These are phyloP conservation scores for Penicillium turbatum DNA, from an alignment of 495 filamentous ascomycete genomes.

Conservation along the genomic window DNA sequence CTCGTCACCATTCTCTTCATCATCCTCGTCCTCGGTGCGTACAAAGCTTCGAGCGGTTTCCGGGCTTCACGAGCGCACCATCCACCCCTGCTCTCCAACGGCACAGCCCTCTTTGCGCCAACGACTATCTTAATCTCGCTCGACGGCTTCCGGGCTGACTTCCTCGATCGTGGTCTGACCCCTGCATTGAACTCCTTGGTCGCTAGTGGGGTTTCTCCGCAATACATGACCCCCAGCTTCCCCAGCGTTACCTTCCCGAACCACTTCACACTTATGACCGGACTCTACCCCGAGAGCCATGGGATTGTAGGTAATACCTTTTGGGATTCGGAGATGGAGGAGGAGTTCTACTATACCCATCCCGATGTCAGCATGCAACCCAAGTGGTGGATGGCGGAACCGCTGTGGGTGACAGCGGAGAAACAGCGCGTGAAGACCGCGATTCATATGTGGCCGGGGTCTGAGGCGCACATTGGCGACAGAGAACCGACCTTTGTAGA, in stretches of 20 bases:
- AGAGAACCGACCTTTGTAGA: conserved; percentile 74
- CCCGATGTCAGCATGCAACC: conserved; percentile 64
- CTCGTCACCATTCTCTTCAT: conserved; percentile 48
- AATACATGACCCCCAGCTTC: conserved; percentile 89
- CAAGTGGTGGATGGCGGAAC: conserved; percentile 93
- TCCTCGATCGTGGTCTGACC: conserved; percentile 75
- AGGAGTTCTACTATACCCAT: conserved; percentile 85
- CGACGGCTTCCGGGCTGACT: conserved; percentile 97
- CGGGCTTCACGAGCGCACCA: conserved; percentile 22
- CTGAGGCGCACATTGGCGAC: conserved; percentile 67
- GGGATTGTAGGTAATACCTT: conserved; percentile 93
- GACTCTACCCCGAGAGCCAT: conserved; percentile 87
- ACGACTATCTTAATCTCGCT: conserved; percentile 94
- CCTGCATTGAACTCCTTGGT: conserved; percentile 77
- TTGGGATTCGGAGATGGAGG: conserved; percentile 71
- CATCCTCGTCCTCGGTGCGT: conserved; percentile 51
- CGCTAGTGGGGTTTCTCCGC: conserved; percentile 77
- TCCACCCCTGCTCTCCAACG: conserved; percentile 42
- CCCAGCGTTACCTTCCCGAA: conserved; percentile 98
- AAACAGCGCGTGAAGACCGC: conserved; percentile 67
- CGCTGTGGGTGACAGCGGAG: conserved; percentile 90
- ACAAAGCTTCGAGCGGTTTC: conserved; percentile 45
- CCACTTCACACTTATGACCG: conserved; percentile 91
- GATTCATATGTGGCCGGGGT: conserved; percentile 98
- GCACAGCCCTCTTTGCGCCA: conserved; percentile 78